phyloP scores from a whole-genome alignment of 83 land plant genomes.

The Diphasiastrum complanatum region DNA sequence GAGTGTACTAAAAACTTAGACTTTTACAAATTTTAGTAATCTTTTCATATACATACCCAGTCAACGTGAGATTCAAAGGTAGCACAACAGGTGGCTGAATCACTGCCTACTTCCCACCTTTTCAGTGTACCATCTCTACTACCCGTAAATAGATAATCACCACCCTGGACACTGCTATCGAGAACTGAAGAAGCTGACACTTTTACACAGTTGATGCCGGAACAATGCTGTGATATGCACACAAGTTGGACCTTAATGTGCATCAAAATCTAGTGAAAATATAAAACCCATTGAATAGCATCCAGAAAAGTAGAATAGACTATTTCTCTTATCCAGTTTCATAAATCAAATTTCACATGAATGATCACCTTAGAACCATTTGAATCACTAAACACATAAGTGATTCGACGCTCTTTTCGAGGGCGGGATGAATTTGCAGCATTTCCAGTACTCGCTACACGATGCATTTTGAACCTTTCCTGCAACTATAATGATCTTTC shows the following conservation, averaged over 20 bases:
- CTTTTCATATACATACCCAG: slow-evolving; percentile 64
- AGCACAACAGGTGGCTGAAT: slow-evolving; percentile 59
- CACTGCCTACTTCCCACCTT: slow-evolving; percentile 67
- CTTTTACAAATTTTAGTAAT: not conserved
- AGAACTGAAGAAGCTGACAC: slow-evolving; percentile 30
- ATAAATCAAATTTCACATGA: not conserved
- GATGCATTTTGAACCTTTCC: slow-evolving; percentile 76
- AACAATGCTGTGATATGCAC: slow-evolving; percentile 73
- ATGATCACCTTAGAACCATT: slow-evolving; percentile 72
- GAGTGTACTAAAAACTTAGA: not conserved
- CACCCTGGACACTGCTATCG: slow-evolving; percentile 17
- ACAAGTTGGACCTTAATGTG: not conserved
- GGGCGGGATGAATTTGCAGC: slow-evolving; percentile 66
- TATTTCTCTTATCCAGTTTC: not conserved
- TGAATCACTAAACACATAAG: slow-evolving; percentile 84
- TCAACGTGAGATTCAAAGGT: slow-evolving; percentile 98
- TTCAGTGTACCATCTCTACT: slow-evolving; percentile 97
- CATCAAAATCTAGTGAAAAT: not conserved
- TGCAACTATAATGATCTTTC: no score
- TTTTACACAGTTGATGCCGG: slow-evolving; percentile 80
- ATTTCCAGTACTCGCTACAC: slow-evolving; percentile 92
- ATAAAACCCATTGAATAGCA: slow-evolving; percentile 1
- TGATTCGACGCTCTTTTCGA: slow-evolving; percentile 82
- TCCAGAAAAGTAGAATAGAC: not conserved
- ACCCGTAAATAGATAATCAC: slow-evolving; percentile 67